Evolutionary conservation across 192 early-diverging fungal species (phyloP), one percentile per base, ranked within the genome.

Genomic region (Linnemannia hyalina): DNA sequence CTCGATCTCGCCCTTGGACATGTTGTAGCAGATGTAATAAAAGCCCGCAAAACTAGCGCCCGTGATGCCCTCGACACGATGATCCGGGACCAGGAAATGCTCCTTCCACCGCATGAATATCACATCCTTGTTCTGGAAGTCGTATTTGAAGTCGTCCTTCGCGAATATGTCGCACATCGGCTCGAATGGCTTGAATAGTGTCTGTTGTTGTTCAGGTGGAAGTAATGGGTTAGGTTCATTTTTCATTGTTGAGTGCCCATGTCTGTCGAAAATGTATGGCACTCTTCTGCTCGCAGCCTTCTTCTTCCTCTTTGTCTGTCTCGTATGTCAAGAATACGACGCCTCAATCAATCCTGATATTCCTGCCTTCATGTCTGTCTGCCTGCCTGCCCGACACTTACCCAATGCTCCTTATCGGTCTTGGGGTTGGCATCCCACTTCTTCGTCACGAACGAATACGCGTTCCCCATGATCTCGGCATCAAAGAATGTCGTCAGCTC

Each of bases 31-130:
- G 86, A 94, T 95, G 74, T 97, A 97, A 81, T 97, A 97, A 78
- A 97, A 97, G 6, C 97, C 97, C 41, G 94, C 96, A 92, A 96
- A 97, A 46, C 94, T 95, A 13, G 97, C 97, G 29, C 97, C 97
- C 32, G 90, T 87, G 52, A 97, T 96, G 36, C 82, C 89, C 71
- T 90, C 92, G 36, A 97, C 92, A 52, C 90, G 88, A 82, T 97
- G 96, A 86, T 97, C 95, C 40, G 97, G 96, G 8, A 97, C 95
- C 54, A 97, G 78, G 81, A 97, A 97, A 85, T 96, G 94, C 77
- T 97, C 97, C 92, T 97, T 97, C 97, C 97, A 97, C 44, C 97
- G 92, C 97, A 97, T 97, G 84, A 96, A 97, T 38, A 97, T 90
- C 55, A 87, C 92, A 80, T 90, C 91, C 87, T 91, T 84, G 65